Percentiles rank a stretch among this genome's conserved stretches.
Evolutionary conservation across 108 stramenopile genomes (phyloP).

Genomic region (Nannochloropsis oceanica): DNA sequence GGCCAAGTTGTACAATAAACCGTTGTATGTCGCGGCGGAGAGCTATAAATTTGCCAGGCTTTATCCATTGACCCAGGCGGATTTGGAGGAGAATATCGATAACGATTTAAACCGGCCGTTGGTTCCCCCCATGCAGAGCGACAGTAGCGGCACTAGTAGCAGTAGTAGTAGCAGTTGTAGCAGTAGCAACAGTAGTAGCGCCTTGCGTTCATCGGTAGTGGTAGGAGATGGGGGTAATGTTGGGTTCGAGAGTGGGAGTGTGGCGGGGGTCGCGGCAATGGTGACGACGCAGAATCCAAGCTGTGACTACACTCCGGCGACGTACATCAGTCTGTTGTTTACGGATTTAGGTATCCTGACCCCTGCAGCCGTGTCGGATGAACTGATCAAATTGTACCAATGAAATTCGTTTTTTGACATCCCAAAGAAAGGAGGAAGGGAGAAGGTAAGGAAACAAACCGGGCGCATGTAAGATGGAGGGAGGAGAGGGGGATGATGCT

Average conservation of each 20-base stretch:
- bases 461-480: too few relatives aligned
- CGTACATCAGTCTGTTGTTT: slow-evolving; percentile 89
- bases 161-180: too few relatives aligned
- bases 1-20: slow-evolving; percentile 72
- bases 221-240: background rate
- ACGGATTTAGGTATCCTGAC: slow-evolving; percentile 94
- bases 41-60: slow-evolving; percentile 91
- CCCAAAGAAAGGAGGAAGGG: too few relatives aligned
- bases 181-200: too few relatives aligned
- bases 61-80: slow-evolving; percentile 79
- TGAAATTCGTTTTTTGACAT: slow-evolving; percentile 15
- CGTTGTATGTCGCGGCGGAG: slow-evolving; percentile 94
- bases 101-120: background rate
- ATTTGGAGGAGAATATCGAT: slow-evolving; percentile 47
- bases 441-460: too few relatives aligned
- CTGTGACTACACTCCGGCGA: slow-evolving; percentile 86
- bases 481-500: too few relatives aligned
- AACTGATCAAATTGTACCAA: slow-evolving; percentile 85
- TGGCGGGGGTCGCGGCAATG: background rate
- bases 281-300: slow-evolving; percentile 47
- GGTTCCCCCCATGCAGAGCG: background rate
- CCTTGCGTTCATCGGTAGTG: too few relatives aligned
- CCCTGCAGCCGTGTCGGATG: slow-evolving; percentile 91
- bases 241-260: background rate
- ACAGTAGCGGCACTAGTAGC: background rate